A percentile compares a stretch with the other conserved stretches of the same genome.
These are phyloP conservation scores for Suillus lakei DNA, from an alignment of 768 basidiomycete species.

Conservation along the genomic window DNA sequence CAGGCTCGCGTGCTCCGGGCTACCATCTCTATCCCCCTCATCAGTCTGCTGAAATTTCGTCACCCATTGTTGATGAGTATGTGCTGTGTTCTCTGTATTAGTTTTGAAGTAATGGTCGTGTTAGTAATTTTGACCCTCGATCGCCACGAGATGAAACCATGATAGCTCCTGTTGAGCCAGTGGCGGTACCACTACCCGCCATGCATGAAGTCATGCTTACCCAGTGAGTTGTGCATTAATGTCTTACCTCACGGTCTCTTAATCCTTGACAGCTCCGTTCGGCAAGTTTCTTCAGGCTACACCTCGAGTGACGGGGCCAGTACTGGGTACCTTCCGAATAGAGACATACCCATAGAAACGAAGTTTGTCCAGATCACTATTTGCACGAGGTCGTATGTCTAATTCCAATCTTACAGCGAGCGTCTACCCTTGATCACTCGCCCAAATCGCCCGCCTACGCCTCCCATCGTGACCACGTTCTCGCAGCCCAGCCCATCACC, in stretches of 20 bases:
- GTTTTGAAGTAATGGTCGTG: neutral
- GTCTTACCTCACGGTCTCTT: neutral
- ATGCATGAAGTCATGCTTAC: slow-evolving; percentile 39
- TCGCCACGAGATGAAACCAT: slow-evolving; percentile 37
- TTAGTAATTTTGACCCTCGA: slow-evolving; percentile 31
- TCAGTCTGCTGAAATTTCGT: slow-evolving; percentile 7
- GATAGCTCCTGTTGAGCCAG: slow-evolving; percentile 28
- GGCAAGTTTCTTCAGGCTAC: slow-evolving; percentile 20
- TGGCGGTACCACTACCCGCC: slow-evolving; percentile 33
- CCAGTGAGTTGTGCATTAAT: slow-evolving; percentile 17
- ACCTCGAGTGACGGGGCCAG: slow-evolving; percentile 21
- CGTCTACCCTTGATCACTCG: slow-evolving; percentile 52
- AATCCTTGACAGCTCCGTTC: slow-evolving; percentile 17
- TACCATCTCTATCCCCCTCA: slow-evolving; percentile 9
- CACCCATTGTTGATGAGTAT: slow-evolving; percentile 29
- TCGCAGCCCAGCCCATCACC: slow-evolving; percentile 21
- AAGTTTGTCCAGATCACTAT: slow-evolving; percentile 28
- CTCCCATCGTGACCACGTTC: slow-evolving; percentile 30
- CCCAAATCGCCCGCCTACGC: slow-evolving; percentile 30
- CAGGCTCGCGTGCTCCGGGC: slow-evolving; percentile 16
- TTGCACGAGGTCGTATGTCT: neutral
- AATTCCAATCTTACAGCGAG: slow-evolving; percentile 46
- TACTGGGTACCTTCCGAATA: slow-evolving; percentile 15
- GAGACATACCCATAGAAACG: slow-evolving; percentile 14
- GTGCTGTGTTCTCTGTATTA: neutral